Evolutionary conservation across 257 asterid species (phyloP).

Genomic region (Lithospermum erythrorhizon): DNA sequence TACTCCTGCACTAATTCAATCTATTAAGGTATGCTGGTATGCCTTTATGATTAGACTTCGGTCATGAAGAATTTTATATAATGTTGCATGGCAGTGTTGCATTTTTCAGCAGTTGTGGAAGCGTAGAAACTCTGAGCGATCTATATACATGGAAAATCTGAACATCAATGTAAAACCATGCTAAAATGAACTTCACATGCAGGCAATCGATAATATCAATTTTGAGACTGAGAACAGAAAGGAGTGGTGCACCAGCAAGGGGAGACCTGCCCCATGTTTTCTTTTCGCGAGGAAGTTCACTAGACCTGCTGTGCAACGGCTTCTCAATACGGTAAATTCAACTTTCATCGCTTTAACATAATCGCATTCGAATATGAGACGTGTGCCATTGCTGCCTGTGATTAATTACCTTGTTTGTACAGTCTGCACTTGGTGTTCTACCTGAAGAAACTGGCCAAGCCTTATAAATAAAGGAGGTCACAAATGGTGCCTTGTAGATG

Average conservation of each 20-base stretch:
- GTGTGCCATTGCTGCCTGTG: background rate
- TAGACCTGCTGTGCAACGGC: constrained; percentile 81
- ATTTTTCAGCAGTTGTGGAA: background rate
- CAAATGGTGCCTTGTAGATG: too few relatives aligned
- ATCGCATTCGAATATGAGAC: background rate
- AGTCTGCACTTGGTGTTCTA: constrained; percentile 57
- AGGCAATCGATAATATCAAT: constrained; percentile 74
- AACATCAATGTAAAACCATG: background rate
- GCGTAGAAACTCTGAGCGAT: background rate
- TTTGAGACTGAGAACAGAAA: constrained; percentile 87
- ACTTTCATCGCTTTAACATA: background rate
- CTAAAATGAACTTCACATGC: constrained; percentile 3
- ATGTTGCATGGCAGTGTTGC: background rate
- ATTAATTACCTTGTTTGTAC: constrained; percentile 20
- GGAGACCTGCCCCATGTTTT: constrained; percentile 84
- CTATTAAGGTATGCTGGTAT: constrained; percentile 60
- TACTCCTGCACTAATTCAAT: constrained; percentile 52
- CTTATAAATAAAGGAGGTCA: constrained; percentile 8
- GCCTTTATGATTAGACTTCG: background rate
- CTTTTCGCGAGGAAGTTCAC: constrained; percentile 89
- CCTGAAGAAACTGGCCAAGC: constrained; percentile 18
- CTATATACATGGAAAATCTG: background rate
- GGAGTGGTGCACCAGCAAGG: constrained; percentile 97
- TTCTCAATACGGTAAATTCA: constrained; percentile 59
- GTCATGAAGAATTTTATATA: background rate